A percentile compares a stretch with the other conserved stretches of the same genome.
phyloP scores from a whole-genome alignment of 257 asterid species.

The Paraleonurus japonicus region DNA sequence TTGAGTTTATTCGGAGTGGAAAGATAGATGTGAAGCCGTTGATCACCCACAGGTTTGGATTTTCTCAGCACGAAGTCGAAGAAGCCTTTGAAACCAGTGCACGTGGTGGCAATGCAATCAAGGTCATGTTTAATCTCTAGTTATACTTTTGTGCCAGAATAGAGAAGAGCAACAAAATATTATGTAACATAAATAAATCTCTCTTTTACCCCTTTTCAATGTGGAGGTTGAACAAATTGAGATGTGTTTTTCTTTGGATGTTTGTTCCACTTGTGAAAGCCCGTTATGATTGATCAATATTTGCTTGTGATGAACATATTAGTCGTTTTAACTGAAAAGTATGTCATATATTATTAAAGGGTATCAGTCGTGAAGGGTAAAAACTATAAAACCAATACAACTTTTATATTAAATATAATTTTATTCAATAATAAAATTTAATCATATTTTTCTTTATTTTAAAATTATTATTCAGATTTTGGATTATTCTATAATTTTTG shows the following conservation, averaged over 20 bases:
- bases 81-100: conserved; percentile 88
- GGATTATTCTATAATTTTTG: too few species aligned
- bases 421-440: too few species aligned
- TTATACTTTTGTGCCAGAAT: background rate
- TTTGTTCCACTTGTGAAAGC: background rate
- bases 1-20: conserved; percentile 74
- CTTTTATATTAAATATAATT: too few species aligned
- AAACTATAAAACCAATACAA: too few species aligned
- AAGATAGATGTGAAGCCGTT: conserved; percentile 89
- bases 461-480: too few species aligned
- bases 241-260: background rate
- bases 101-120: conserved; percentile 83
- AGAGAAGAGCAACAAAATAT: background rate
- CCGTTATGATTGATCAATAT: background rate
- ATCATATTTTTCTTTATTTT: too few species aligned
- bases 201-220: background rate
- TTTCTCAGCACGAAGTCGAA: conserved; percentile 80
- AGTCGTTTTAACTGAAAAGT: too few species aligned
- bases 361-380: too few species aligned
- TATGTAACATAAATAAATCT: background rate
- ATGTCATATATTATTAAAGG: too few species aligned
- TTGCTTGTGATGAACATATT: background rate
- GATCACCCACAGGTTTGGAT: conserved; percentile 85
- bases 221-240: background rate
- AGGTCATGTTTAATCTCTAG: conserved; percentile 89